Conservation (phyloP, 1,139 yeast species). For the Blastobotrys indianensis region DNA sequence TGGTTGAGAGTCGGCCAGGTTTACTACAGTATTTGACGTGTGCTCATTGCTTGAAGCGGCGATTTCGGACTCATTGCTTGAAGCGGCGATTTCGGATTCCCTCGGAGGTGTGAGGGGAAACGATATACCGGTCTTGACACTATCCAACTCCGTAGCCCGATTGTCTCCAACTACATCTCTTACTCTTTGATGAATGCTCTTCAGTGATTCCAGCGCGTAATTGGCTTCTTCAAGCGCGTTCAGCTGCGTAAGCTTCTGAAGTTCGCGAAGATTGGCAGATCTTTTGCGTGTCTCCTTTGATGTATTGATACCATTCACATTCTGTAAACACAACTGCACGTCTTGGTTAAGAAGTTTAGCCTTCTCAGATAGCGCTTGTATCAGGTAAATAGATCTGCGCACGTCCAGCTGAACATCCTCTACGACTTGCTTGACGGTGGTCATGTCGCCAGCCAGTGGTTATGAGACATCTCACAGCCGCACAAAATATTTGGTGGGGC, state of each 20-base stretch:
- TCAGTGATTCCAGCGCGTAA: slow-evolving; percentile 7
- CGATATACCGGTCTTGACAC: no score
- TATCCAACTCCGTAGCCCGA: no score
- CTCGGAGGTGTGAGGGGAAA: no score
- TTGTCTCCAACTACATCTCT: no score
- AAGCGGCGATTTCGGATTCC: no score
- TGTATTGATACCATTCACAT: not conserved
- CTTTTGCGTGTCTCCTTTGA: not conserved
- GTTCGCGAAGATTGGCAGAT: not conserved
- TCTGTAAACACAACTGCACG: slow-evolving; percentile 12
- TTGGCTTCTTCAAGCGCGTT: slow-evolving; percentile 10
- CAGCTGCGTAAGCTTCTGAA: slow-evolving; percentile 2
- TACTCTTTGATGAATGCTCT: not conserved
- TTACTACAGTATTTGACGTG: no score
- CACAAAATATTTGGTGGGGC: no score
- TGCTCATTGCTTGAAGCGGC: no score
- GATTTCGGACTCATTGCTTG: no score
- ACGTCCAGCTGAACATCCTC: slow-evolving; percentile 9
- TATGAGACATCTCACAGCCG: no score
- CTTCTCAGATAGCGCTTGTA: slow-evolving; percentile 5
- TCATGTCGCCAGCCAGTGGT: no score
- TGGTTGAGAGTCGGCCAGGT: no score
- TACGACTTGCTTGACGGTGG: slow-evolving; percentile 5
- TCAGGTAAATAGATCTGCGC: slow-evolving; percentile 7
- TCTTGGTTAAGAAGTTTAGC: not conserved